Conservation (phyloP, 768 basidiomycete species). For the Boletus vinaceobasis region DNA sequence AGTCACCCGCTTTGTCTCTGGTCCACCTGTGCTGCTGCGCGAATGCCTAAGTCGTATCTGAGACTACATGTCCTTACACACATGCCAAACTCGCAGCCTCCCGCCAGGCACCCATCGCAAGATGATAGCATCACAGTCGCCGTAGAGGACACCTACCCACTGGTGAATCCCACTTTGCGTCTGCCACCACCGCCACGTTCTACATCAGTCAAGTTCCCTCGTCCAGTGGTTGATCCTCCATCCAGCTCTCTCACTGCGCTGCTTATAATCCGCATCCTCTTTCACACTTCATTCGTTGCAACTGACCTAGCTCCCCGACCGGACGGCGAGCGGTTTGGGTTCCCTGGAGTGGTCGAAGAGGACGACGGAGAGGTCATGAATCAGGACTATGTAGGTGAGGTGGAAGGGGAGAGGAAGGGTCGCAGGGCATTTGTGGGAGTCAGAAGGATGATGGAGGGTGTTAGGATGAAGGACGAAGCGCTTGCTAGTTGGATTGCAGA, state of each 20-base stretch:
- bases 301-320: conserved; percentile 60
- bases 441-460: conserved; percentile 56
- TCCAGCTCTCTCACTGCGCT: conserved; percentile 76
- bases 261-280: conserved; percentile 79
- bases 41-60: conserved; percentile 48
- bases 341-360: conserved; percentile 79
- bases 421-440: conserved; percentile 66
- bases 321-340: conserved; percentile 85
- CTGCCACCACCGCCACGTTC: conserved; percentile 69
- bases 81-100: conserved; percentile 56
- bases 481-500: conserved; percentile 58
- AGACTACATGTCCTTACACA: conserved; percentile 76
- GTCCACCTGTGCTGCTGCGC: conserved; percentile 57
- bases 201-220: conserved; percentile 54
- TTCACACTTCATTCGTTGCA: conserved; percentile 73
- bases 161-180: conserved; percentile 60
- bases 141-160: conserved; percentile 53
- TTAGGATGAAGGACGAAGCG: conserved; percentile 62
- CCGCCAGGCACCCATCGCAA: conserved; percentile 62
- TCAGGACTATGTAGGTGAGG: conserved; percentile 40
- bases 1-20: conserved; percentile 61
- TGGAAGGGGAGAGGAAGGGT: conserved; percentile 69
- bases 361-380: conserved; percentile 59
- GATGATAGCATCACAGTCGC: conserved; percentile 73
- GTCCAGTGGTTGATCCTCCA: conserved; percentile 61